Base-by-base conservation (phyloP, 23 red algal genomes). In the Chondrus crispus region DNA sequence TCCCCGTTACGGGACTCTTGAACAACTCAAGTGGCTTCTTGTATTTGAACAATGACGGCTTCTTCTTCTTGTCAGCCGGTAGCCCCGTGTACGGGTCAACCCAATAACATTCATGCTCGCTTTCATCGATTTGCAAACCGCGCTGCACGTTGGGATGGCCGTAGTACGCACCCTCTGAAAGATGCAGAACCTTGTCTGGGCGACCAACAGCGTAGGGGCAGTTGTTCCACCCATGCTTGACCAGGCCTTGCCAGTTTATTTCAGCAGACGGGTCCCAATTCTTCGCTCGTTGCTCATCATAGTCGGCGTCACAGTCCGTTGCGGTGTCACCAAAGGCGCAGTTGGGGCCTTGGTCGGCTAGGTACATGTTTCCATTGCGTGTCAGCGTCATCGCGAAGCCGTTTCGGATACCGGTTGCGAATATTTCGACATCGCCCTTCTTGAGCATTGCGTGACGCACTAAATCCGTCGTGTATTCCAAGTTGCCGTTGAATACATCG, bases 271-370 rank as follows among this genome's bases (percentile, higher is more conserved):
- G 85, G 36, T 87, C 71, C 19, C 69, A 89, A 18, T 49, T 55
- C 29, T 76, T 78, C 22, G 89, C 68, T 11, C 46, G 45, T 9
- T 51, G 54, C 32, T 54, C 79, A 19, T 93, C 81, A 39, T 64
- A 85, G 28, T 77, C 89, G n/a, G n/a, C n/a, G 33, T 50, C 48
- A 33, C 89, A 93, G 32, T 68, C 54, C 9, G 63, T 85, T 19
- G 89, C 79, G 3, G 69, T 69, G 48, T 93, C 74, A 8, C 89
- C 89, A 54, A 93, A 93, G 45, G 52, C 57, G 49, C 81, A 85
- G 37, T 93, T 93, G n/a, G 89, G 89, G 7, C 89, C 89, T 38
- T 93, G 78, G 55, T 93, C 89, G 8, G 78, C 68, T 20, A 43
- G 57, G 45, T 93, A 93, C 58, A 84, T n/a, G 9, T 93, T 70